phyloP scores from a whole-genome alignment of 2,329 filamentous ascomycete genomes.

The Amauroascus verrucosus region DNA sequence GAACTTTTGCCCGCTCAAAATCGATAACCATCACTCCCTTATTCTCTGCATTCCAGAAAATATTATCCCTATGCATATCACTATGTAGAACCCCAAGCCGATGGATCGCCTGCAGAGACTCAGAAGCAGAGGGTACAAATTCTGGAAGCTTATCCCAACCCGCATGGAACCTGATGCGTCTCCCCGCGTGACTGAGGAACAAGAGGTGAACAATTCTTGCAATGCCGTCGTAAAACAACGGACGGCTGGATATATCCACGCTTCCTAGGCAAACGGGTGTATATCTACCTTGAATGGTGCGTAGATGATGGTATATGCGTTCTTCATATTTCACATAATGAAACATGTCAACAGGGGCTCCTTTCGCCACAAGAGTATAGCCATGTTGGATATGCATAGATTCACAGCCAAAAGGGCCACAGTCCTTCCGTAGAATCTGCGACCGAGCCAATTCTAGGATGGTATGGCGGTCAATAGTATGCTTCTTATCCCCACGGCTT shows the following conservation, averaged over 20 bases:
- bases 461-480: conserved; percentile 14
- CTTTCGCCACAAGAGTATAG: conserved; percentile 20
- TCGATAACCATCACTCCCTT: conserved; percentile 13
- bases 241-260: conserved; percentile 10
- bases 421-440: conserved; percentile 16
- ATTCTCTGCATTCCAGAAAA: conserved; percentile 15
- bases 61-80: conserved; percentile 7
- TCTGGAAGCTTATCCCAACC: not conserved
- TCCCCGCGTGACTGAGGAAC: conserved; percentile 12
- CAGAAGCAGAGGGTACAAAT: not conserved
- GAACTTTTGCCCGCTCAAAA: conserved; percentile 14
- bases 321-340: conserved; percentile 16
- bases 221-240: conserved; percentile 14
- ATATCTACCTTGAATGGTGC: conserved; percentile 15
- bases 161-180: not conserved
- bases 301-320: conserved; percentile 15
- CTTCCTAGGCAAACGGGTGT: conserved; percentile 18
- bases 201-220: conserved; percentile 8
- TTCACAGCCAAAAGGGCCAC: too few species aligned
- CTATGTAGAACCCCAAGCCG: conserved; percentile 8
- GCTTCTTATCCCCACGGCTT: conserved; percentile 22
- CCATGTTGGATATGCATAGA: conserved; percentile 17
- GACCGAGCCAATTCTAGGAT: conserved; percentile 5
- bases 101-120: conserved; percentile 13
- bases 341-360: conserved; percentile 10